A percentile compares a stretch with the other conserved stretches of the same genome.
Conservation (phyloP, 2,329 filamentous ascomycete species). For the Cordyceps militaris region DNA sequence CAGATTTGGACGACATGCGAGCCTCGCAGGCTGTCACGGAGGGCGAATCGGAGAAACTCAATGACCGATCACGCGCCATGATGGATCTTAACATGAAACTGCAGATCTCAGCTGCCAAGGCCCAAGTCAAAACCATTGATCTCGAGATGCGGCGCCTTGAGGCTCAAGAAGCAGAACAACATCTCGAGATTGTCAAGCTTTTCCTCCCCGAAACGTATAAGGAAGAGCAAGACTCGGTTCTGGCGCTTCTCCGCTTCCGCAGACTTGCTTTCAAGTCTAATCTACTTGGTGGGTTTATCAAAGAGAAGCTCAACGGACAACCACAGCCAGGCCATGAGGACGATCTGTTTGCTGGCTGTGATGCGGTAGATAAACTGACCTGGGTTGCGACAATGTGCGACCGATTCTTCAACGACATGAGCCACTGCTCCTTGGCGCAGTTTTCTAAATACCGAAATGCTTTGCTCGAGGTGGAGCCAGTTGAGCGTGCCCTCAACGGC, state of each 20-base stretch:
- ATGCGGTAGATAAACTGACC: slow-evolving; percentile 76
- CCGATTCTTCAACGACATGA: slow-evolving; percentile 75
- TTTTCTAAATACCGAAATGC: slow-evolving; percentile 76
- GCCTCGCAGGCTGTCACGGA: slow-evolving; percentile 90
- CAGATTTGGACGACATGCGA: slow-evolving; percentile 83
- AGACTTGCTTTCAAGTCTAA: slow-evolving; percentile 82
- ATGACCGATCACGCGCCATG: slow-evolving; percentile 82
- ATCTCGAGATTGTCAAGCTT: slow-evolving; percentile 79
- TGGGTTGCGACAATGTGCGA: slow-evolving; percentile 80
- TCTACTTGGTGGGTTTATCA: slow-evolving; percentile 69
- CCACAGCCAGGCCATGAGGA: slow-evolving; percentile 64
- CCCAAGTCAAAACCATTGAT: slow-evolving; percentile 90
- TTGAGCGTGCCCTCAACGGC: slow-evolving; percentile 79
- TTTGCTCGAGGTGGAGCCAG: slow-evolving; percentile 80
- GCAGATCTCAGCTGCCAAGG: slow-evolving; percentile 81
- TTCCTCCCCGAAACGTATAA: slow-evolving; percentile 84
- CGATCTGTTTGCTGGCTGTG: slow-evolving; percentile 71
- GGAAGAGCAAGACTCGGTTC: slow-evolving; percentile 74
- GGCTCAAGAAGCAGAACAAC: slow-evolving; percentile 80
- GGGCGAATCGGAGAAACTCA: slow-evolving; percentile 84
- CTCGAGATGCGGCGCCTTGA: slow-evolving; percentile 80
- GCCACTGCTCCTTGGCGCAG: slow-evolving; percentile 66
- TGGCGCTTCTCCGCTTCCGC: slow-evolving; percentile 81
- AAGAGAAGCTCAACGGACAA: slow-evolving; percentile 66
- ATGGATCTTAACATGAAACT: slow-evolving; percentile 95